These are phyloP conservation scores for grape (Vitis vinifera) DNA, from an alignment of 164 flowering plant genomes.

Conservation along the genomic window DNA sequence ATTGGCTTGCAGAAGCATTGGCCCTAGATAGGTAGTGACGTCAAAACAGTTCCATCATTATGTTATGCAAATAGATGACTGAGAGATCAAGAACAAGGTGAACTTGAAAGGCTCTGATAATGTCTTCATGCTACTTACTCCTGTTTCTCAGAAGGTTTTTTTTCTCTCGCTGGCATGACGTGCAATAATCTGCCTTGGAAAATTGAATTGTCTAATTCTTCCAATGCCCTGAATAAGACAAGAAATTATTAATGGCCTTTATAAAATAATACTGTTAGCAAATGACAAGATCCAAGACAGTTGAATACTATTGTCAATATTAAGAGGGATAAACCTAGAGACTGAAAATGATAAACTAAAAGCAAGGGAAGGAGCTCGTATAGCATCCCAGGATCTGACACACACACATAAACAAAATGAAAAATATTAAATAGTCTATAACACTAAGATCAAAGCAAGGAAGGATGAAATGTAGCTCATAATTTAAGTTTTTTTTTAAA, in stretches of 20 bases:
- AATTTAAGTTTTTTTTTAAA: background rate
- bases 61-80: background rate
- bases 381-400: no score
- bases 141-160: conserved; percentile 38
- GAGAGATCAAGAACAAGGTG: background rate
- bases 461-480: background rate
- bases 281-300: conserved; percentile 1
- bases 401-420: no score
- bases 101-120: background rate
- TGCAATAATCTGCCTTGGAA: conserved; percentile 96
- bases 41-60: background rate
- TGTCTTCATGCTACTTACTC: conserved; percentile 43
- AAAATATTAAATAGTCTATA: background rate
- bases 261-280: background rate
- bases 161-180: conserved; percentile 72
- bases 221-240: conserved; percentile 68
- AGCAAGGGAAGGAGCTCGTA: no score
- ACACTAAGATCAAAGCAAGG: background rate
- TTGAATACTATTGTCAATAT: background rate
- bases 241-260: background rate
- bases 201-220: conserved; percentile 73
- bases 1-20: conserved; percentile 20
- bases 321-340: background rate
- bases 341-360: background rate
- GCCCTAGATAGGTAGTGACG: conserved; percentile 26